Evolutionary conservation across 1,284 basidiomycete genomes (phyloP).

Genomic region (Pascua sp.): DNA sequence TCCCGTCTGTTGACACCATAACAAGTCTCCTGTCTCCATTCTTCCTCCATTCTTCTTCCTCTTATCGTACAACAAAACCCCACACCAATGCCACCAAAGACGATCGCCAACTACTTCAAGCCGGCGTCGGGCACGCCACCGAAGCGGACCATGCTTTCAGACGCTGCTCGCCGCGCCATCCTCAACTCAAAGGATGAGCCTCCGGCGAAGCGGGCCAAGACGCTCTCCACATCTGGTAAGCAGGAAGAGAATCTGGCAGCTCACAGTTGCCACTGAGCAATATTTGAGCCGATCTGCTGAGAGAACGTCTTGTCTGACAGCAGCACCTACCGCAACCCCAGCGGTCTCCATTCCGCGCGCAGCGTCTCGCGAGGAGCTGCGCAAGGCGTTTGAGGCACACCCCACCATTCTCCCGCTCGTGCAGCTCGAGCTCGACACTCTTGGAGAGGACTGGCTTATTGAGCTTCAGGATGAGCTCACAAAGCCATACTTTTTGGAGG

Average conservation of each 20-base stretch:
- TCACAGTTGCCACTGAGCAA: too few species aligned
- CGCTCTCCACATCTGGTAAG: background rate
- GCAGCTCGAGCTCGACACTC: conserved; percentile 44
- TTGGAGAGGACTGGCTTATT: conserved; percentile 51
- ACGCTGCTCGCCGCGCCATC: conserved; percentile 28
- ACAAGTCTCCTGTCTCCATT: background rate
- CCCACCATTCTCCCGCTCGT: conserved; percentile 29
- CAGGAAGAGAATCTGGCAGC: too few species aligned
- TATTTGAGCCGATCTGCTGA: too few species aligned
- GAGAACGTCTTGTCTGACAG: background rate
- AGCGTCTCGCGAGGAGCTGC: conserved; percentile 28
- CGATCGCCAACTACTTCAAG: conserved; percentile 19
- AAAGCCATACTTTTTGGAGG: conserved; percentile 47
- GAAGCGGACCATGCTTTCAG: conserved; percentile 10
- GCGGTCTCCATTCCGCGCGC: conserved; percentile 14
- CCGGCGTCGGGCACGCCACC: conserved; percentile 1
- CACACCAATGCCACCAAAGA: conserved; percentile 15
- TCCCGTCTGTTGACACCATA: too few species aligned
- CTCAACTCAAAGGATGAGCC: conserved; percentile 13
- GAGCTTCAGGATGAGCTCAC: conserved; percentile 48
- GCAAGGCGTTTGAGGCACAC: conserved; percentile 21
- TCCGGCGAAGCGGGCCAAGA: conserved; percentile 6
- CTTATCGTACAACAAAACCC: background rate
- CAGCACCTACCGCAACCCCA: background rate
- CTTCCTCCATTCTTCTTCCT: background rate